These are phyloP conservation scores for Camellia lanceoleosa DNA, from an alignment of 148 eudicot genomes.

Conservation along the genomic window DNA sequence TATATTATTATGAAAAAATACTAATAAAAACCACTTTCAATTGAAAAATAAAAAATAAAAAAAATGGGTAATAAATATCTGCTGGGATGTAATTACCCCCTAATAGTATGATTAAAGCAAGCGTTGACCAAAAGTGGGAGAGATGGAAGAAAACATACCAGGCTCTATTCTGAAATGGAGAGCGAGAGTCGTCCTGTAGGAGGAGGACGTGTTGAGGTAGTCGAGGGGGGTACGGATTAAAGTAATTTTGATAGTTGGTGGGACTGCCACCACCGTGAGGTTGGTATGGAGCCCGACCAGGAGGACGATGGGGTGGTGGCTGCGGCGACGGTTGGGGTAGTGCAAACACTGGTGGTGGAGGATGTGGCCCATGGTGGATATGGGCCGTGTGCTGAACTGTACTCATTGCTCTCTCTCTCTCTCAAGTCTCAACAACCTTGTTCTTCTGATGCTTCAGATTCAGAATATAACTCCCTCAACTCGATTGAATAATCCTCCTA, in stretches of 20 bases:
- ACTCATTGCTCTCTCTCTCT: neutral
- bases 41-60: too few relatives aligned
- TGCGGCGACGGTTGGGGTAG: neutral
- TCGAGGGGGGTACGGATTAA: neutral
- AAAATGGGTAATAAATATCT: too few relatives aligned
- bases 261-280: neutral
- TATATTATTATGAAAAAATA: too few relatives aligned
- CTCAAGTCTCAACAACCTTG: too few relatives aligned
- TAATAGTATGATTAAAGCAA: too few relatives aligned
- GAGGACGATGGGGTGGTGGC: neutral
- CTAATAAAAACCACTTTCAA: too few relatives aligned
- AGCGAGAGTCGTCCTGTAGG: neutral
- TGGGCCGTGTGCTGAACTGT: neutral
- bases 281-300: neutral
- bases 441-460: neutral
- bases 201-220: neutral
- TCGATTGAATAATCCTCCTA: neutral
- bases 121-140: neutral
- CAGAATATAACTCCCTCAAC: neutral
- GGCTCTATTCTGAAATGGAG: neutral
- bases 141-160: neutral
- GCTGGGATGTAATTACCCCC: too few relatives aligned
- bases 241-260: neutral
- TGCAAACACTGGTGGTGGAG: neutral
- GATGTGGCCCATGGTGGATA: neutral